A percentile compares a stretch with the other conserved stretches of the same genome.
Conservation (phyloP, 345 rosid genomes). For the Nephelium lappaceum region DNA sequence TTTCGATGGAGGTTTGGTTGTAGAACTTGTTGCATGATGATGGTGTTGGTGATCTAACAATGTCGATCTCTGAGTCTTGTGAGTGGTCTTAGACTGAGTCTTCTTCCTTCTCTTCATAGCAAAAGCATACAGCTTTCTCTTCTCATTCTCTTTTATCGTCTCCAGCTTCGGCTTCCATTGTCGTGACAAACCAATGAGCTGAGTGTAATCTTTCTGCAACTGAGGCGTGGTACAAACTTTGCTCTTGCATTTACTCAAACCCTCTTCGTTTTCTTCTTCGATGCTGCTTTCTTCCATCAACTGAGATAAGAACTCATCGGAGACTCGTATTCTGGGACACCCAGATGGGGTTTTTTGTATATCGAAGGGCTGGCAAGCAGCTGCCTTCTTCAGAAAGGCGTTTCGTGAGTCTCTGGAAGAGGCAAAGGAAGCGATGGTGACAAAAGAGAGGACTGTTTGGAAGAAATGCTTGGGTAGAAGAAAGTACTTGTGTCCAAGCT, state of each 20-base stretch:
- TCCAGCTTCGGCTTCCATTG: conserved; percentile 90
- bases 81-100: conserved; percentile 23
- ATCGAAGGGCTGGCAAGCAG: conserved; percentile 53
- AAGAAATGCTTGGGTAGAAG: conserved; percentile 79
- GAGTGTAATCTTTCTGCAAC: conserved; percentile 64
- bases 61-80: conserved; percentile 23
- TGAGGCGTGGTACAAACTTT: conserved; percentile 69
- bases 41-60: conserved; percentile 22
- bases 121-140: conserved; percentile 45
- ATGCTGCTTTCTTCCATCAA: conserved; percentile 50
- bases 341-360: conserved; percentile 64
- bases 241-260: conserved; percentile 4
- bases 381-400: conserved; percentile 32
- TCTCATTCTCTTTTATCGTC: conserved; percentile 60
- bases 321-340: conserved; percentile 61
- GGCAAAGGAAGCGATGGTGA: conserved; percentile 59
- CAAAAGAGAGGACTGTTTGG: conserved; percentile 64
- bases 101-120: conserved; percentile 56
- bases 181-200: conserved; percentile 52
- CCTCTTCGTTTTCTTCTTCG: conserved; percentile 6
- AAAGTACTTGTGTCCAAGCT: conserved; percentile 74
- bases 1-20: conserved; percentile 33
- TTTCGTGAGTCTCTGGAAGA: conserved; percentile 23
- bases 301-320: conserved; percentile 74
- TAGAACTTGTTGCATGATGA: conserved; percentile 19